A percentile compares a stretch with the other conserved stretches of the same genome.
These are phyloP conservation scores for Schoenoplectus tabernaemontani DNA, from an alignment of 202 grass and related monocot genomes.

Conservation along the genomic window DNA sequence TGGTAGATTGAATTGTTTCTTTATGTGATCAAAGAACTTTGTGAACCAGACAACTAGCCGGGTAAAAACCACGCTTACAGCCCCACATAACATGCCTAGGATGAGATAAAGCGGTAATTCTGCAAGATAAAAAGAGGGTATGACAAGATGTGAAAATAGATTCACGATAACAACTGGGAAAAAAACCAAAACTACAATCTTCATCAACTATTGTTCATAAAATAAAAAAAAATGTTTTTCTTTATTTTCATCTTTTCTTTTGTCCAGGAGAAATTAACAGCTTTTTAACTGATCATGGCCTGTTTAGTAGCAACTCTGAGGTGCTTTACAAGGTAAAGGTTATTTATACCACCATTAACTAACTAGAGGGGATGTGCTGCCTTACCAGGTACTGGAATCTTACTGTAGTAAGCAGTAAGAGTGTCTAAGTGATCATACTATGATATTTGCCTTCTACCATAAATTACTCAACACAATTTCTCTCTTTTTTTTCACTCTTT, in stretches of 20 bases:
- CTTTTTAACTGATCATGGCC: slow-evolving; percentile 20
- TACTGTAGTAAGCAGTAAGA: not conserved
- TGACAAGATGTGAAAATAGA: not conserved
- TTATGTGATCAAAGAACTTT: slow-evolving; percentile 82
- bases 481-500: not conserved
- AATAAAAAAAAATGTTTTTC: not conserved
- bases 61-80: slow-evolving; percentile 83
- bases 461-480: too few relatives aligned
- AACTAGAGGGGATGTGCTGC: not conserved
- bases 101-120: slow-evolving; percentile 95
- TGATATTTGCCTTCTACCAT: not conserved
- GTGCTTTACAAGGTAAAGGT: not conserved
- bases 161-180: not conserved
- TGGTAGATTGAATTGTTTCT: slow-evolving; percentile 73
- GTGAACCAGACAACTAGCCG: slow-evolving; percentile 94
- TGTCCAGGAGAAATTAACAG: slow-evolving; percentile 1
- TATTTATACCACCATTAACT: not conserved
- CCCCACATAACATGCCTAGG: slow-evolving; percentile 97
- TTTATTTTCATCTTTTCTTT: not conserved
- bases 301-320: not conserved
- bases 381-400: not conserved
- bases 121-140: slow-evolving; percentile 34
- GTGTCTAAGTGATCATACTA: not conserved
- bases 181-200: slow-evolving; percentile 2
- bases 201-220: not conserved